Conservation (phyloP, 1,284 basidiomycete species). For the Tilletia walkeri region DNA sequence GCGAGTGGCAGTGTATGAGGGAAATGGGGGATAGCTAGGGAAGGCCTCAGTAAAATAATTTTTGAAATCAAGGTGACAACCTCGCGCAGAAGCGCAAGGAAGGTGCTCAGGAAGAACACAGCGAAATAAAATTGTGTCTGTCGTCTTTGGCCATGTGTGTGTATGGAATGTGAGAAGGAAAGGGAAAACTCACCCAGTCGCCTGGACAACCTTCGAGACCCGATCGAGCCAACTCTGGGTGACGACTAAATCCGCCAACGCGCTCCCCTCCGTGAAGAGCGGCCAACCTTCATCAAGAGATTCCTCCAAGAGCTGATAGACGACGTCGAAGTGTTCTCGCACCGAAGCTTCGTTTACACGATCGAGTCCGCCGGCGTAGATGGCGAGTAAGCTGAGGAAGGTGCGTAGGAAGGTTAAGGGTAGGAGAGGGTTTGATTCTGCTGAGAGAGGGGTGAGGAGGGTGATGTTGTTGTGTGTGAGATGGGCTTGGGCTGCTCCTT, state of each 20-base stretch:
- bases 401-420: slow-evolving; percentile 84
- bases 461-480: slow-evolving; percentile 70
- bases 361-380: slow-evolving; percentile 30
- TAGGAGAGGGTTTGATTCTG: slow-evolving; percentile 79
- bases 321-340: slow-evolving; percentile 49
- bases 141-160: slow-evolving; percentile 14
- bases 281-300: slow-evolving; percentile 52
- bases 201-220: slow-evolving; percentile 41
- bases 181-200: slow-evolving; percentile 28
- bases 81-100: too few species aligned
- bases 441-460: slow-evolving; percentile 76
- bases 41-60: too few species aligned
- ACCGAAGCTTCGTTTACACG: slow-evolving; percentile 46
- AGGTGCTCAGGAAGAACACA: slow-evolving; percentile 22
- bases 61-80: too few species aligned
- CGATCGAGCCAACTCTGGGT: slow-evolving; percentile 50
- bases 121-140: slow-evolving; percentile 19
- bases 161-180: neutral
- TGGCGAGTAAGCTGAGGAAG: slow-evolving; percentile 62
- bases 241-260: slow-evolving; percentile 46
- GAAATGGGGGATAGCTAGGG: too few species aligned
- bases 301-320: slow-evolving; percentile 52
- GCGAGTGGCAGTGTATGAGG: too few species aligned
- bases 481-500: slow-evolving; percentile 70
- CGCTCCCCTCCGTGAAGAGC: slow-evolving; percentile 47